phyloP scores from a whole-genome alignment of 805 yeast genomes.

The Wickerhamiella sergipiensis region DNA sequence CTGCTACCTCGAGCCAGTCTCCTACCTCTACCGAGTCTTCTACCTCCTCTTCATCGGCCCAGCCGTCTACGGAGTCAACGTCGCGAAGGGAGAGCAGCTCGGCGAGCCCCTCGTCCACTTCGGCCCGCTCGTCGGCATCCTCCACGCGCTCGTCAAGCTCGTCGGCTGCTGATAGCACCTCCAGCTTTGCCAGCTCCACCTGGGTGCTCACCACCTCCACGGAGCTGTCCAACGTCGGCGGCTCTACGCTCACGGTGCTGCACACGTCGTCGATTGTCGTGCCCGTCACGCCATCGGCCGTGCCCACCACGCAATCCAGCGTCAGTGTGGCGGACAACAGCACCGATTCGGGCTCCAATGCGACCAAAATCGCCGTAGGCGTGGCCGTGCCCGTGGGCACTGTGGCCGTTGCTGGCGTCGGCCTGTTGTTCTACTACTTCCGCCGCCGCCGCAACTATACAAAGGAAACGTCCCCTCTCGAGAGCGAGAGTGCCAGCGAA shows the following conservation, averaged over 20 bases:
- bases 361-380: slow-evolving; percentile 1
- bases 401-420: slow-evolving; percentile 1
- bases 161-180: not conserved
- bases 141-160: not conserved
- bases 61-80: no score
- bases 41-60: no score
- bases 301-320: not conserved
- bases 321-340: not conserved
- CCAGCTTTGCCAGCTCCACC: not conserved
- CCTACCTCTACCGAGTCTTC: no score
- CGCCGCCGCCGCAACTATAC: not conserved
- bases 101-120: not conserved
- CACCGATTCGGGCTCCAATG: not conserved
- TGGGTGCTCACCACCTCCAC: not conserved
- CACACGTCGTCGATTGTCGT: slow-evolving; percentile 1
- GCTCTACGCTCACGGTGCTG: not conserved
- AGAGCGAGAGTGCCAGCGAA: not conserved
- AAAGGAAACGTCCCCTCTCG: not conserved
- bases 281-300: not conserved
- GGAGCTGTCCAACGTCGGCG: not conserved
- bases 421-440: not conserved
- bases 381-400: slow-evolving; percentile 2
- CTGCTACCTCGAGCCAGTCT: no score
- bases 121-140: not conserved
- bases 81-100: no score